Percentiles rank a stretch among this genome's conserved stretches.
Evolutionary conservation across 2,329 filamentous ascomycete species (phyloP).

Genomic region (Curvularia lunata): DNA sequence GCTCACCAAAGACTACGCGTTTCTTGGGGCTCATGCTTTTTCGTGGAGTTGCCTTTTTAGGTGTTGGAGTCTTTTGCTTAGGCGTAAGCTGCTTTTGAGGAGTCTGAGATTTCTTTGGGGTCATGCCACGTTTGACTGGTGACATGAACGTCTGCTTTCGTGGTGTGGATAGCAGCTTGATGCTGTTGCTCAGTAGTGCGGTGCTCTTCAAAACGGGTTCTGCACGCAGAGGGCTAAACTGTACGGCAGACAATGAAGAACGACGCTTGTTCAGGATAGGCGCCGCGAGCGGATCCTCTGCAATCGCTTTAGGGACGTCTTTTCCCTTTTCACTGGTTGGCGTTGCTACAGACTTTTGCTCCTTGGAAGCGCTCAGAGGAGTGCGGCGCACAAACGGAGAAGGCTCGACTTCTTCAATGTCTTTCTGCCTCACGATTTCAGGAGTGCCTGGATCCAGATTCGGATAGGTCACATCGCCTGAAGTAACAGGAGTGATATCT

Average conservation of each 20-base stretch:
- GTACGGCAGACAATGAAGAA: conserved; percentile 43
- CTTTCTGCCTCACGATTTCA: conserved; percentile 34
- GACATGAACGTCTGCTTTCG: conserved; percentile 55
- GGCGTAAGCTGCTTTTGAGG: conserved; percentile 51
- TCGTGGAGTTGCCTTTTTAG: conserved; percentile 37
- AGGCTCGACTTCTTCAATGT: conserved; percentile 42
- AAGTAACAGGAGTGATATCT: conserved; percentile 34
- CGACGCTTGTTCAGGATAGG: conserved; percentile 45
- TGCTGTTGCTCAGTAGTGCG: conserved; percentile 50
- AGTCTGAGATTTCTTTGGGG: conserved; percentile 46
- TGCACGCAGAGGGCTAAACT: conserved; percentile 46
- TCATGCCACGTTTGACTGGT: conserved; percentile 50
- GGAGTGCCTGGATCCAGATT: conserved; percentile 40
- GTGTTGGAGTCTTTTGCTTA: conserved; percentile 49
- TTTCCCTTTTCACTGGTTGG: conserved; percentile 28
- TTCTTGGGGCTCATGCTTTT: conserved; percentile 45
- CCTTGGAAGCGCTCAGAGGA: conserved; percentile 28
- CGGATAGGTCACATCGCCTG: conserved; percentile 32
- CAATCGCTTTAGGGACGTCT: conserved; percentile 28
- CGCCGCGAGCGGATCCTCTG: conserved; percentile 43
- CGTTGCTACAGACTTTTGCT: conserved; percentile 26
- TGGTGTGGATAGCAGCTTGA: conserved; percentile 57
- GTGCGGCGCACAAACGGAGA: conserved; percentile 44
- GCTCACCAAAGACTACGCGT: conserved; percentile 41
- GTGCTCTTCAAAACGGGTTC: conserved; percentile 43